phyloP scores from a whole-genome alignment of 1,284 basidiomycete species.

The Trametes hirsuta region DNA sequence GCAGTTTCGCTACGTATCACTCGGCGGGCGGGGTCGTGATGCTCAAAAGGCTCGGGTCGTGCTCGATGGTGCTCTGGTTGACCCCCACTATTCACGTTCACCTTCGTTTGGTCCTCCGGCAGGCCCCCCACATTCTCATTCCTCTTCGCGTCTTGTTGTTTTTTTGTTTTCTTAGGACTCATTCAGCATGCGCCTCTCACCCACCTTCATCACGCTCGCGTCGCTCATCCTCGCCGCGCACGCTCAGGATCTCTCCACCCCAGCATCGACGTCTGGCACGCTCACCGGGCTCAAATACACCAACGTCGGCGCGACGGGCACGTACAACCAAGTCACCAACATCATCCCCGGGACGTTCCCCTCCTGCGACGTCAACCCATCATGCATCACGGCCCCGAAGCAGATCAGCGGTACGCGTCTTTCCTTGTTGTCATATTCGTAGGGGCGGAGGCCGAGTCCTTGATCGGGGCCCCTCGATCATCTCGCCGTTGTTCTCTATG shows the following conservation, averaged over 20 bases:
- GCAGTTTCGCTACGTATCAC: slow-evolving; percentile 9
- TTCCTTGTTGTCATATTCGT: background rate
- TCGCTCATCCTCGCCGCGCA: background rate
- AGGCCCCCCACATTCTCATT: background rate
- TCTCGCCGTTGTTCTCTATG: too few species aligned
- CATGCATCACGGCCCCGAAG: slow-evolving; percentile 28
- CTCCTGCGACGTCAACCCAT: slow-evolving; percentile 28
- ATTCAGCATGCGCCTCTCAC: slow-evolving; percentile 9
- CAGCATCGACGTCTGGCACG: slow-evolving; percentile 27
- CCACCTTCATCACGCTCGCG: slow-evolving; percentile 9
- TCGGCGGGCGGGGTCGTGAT: background rate
- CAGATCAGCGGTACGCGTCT: slow-evolving; percentile 27
- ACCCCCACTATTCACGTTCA: background rate
- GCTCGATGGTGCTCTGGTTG: background rate
- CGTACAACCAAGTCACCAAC: slow-evolving; percentile 35
- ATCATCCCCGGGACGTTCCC: slow-evolving; percentile 31
- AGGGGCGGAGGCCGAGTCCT: background rate
- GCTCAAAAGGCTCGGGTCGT: slow-evolving; percentile 2
- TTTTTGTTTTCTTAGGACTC: background rate
- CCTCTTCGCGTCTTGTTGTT: background rate
- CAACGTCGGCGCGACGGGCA: slow-evolving; percentile 31
- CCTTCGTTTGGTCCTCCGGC: slow-evolving; percentile 1
- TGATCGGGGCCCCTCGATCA: background rate
- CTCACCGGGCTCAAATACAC: slow-evolving; percentile 34
- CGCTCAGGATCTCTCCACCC: slow-evolving; percentile 21